Base-by-base conservation (phyloP, 768 basidiomycete species). In the Clitopilus passeckerianus region DNA sequence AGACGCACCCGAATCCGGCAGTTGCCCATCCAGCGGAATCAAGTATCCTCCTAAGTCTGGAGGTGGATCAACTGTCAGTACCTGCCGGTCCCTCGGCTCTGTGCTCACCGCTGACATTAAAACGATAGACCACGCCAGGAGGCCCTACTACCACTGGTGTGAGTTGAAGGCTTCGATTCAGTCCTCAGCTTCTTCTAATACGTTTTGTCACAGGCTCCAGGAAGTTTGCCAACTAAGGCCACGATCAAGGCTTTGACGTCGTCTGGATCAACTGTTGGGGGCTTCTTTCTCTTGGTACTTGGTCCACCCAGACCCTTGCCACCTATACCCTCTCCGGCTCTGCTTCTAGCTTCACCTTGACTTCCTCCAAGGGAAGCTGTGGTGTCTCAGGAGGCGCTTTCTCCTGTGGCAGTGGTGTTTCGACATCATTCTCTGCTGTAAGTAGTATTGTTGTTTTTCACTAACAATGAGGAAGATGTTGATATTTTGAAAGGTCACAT, bases 231-330 rank as follows among this genome's bases (percentile, higher is more conserved):
- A 15, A 63, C 73, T 54, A 80, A 74, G 64, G 82, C 77, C 15
- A 79, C 75, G 16, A 75, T 86, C 58, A 72, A 74, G 41, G 79
- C 80, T 6, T 62, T 73, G 22, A 70, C 63, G 24, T 72, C 71
- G 16, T 8, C 34, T 16, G 73, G 77, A 23, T 68, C 72, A 6
- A 64, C 63, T 6, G 67, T 75, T 12, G 85, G 85, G 85, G 83
- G 14, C 77, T 87, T 22, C 74, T 87, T 41, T 76, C 81, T 1
- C 66, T 64, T 7, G 86, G 83, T 18, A 86, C 82, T 12, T 86
- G 83, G 83, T 84, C 82, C 7, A 81, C 80, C 9, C 85, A 86
- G 67, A 85, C 84, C 7, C 73, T 80, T 34, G 85, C 83, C 12
- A 85, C 84, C 1, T 81, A 78, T 64, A 80, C 80, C 1, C 60